Evolutionary conservation across 108 stramenopile species (phyloP).

Genomic region (Cylindrotheca closterium): DNA sequence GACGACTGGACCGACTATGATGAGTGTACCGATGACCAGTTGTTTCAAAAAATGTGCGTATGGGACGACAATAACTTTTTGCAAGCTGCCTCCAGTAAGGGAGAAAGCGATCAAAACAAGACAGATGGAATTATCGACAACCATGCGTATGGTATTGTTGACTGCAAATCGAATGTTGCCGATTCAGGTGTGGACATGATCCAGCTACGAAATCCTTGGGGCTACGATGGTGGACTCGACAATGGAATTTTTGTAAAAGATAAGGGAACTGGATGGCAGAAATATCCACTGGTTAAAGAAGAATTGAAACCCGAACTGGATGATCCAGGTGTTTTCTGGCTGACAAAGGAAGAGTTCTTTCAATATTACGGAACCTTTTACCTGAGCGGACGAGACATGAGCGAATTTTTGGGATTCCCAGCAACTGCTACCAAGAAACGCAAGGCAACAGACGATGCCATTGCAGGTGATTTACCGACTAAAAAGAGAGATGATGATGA

Average conservation of each 20-base stretch:
- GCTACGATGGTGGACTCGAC: slow-evolving; percentile 35
- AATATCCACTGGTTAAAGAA: slow-evolving; percentile 26
- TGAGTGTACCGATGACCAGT: slow-evolving; percentile 2
- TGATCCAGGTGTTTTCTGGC: slow-evolving; percentile 27
- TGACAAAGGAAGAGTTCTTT: slow-evolving; percentile 34
- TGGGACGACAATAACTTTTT: slow-evolving; percentile 14
- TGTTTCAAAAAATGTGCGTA: slow-evolving; percentile 12
- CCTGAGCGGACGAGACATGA: slow-evolving; percentile 24
- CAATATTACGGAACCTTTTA: slow-evolving; percentile 25
- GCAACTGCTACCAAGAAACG: too few species aligned
- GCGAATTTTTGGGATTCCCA: slow-evolving; percentile 24
- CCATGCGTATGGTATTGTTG: slow-evolving; percentile 41
- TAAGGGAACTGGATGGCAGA: slow-evolving; percentile 47
- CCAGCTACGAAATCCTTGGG: slow-evolving; percentile 52
- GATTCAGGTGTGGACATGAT: slow-evolving; percentile 36
- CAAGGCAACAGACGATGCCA: too few species aligned
- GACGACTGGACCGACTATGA: background rate
- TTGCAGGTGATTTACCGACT: too few species aligned
- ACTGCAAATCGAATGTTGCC: slow-evolving; percentile 31
- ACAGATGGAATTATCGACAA: slow-evolving; percentile 27
- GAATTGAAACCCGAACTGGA: slow-evolving; percentile 22
- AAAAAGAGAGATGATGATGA: too few species aligned
- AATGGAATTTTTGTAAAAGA: slow-evolving; percentile 35
- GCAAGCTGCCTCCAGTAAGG: slow-evolving; percentile 4
- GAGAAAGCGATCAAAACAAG: slow-evolving; percentile 9